A percentile compares a stretch with the other conserved stretches of the same genome.
phyloP scores from a whole-genome alignment of 371 early-diverging fungal genomes.

The Lichtheimia ramosa region DNA sequence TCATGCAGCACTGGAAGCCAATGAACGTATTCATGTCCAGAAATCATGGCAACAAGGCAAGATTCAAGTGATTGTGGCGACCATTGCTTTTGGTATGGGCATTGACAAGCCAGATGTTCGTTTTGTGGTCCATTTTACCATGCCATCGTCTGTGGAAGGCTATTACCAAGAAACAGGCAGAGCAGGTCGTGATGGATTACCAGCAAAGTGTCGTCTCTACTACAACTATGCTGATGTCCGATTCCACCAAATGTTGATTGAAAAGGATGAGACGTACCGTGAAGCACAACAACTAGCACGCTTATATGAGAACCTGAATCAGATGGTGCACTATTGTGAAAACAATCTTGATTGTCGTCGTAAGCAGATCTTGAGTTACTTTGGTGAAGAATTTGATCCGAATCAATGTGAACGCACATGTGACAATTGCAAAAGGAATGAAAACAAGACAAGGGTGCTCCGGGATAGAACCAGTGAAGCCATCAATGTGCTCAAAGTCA shows the following conservation, averaged over 20 bases:
- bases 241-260: conserved; percentile 77
- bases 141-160: conserved; percentile 97
- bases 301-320: conserved; percentile 81
- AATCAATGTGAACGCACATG: conserved; percentile 82
- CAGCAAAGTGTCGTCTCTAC: conserved; percentile 87
- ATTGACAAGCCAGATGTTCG: conserved; percentile 99
- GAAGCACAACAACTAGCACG: conserved; percentile 83
- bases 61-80: conserved; percentile 62
- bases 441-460: conserved; percentile 12
- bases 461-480: conserved; percentile 42
- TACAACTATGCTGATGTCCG: conserved; percentile 85
- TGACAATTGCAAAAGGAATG: conserved; percentile 84
- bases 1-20: conserved; percentile 88
- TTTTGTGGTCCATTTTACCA: conserved; percentile 96
- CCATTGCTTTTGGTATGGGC: conserved; percentile 81
- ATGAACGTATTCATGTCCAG: conserved; percentile 87
- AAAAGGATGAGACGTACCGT: conserved; percentile 63
- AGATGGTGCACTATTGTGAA: conserved; percentile 94
- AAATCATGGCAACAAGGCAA: conserved; percentile 82
- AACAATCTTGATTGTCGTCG: conserved; percentile 95
- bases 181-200: conserved; percentile 96
- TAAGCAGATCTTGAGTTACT: conserved; percentile 90
- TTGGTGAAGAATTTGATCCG: conserved; percentile 89
- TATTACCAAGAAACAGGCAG: conserved; percentile 99
- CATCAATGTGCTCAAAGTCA: conserved; percentile 48